Evolutionary conservation across 805 yeast species (phyloP), one percentile per base, ranked within the genome.

Genomic region (Candida easanensis): DNA sequence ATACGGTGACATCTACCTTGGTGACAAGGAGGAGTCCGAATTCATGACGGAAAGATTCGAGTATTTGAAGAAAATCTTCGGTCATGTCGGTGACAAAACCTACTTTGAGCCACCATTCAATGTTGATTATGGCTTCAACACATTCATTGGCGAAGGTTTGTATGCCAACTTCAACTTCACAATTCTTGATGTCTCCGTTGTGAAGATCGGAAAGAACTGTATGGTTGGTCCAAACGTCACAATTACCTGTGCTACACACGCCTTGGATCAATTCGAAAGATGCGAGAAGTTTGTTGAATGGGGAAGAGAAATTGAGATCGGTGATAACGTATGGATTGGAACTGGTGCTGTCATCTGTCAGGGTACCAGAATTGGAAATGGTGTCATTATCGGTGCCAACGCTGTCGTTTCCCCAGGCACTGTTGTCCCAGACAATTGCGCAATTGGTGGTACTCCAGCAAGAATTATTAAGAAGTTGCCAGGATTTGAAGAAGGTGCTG

Each of bases 291-390:
- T 44, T 0, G 53, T 57, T 2, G 90, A 84, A 56, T 74, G 64
- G 51, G 81, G 84, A 0, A 54, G 61, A 28, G 82, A 84, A 5
- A 72, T 84, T 23, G 65, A 58, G 3, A 77, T 84, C 27, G 88
- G 84, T 3, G 71, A 79, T 57, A 74, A 76, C 48, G 85, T 80
- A 8, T 84, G 90, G 91, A 64, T 84, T 32, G 87, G 86, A 14
- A 69, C 80, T 1, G 68, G 70, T 32, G 77, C 65, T 14, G 64
- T 66, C 1, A 70, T 84, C 8, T 60, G 82, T 39, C 84, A 86
- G 2, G 90, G 89, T 8, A 82, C 80, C 10, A 76, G 73, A 1
- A 70, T 84, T 35, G 90, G 89, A 13, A 76, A 77, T 38, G 74
- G 76, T 9, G 70, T 73, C 4, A 78, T 79, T 1, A 68, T 84